Base-by-base conservation (phyloP, 2,329 filamentous ascomycete genomes). In the Neofusicoccum sp. region DNA sequence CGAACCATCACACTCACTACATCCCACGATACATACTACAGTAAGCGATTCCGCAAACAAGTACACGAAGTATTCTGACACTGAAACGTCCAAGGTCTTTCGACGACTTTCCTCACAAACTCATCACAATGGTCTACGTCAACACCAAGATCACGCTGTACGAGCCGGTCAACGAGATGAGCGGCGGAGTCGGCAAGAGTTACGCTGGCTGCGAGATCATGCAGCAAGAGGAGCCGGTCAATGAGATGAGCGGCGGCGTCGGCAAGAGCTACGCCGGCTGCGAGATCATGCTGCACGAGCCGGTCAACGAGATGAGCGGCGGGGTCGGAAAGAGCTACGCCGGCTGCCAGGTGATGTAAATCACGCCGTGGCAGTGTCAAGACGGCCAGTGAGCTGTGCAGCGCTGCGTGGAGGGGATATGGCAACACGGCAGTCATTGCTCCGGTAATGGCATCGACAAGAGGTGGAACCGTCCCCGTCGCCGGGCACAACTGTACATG, bases 1-100 rank as follows among this genome's bases (percentile, higher is more conserved):
- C 33, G 30, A 44, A 47, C 38, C 41, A 20, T 31, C 41, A 45
- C 43, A 48, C 28, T 51, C 33, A 51, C 44, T 60, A 41, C 57
- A 26, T 20, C 26, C 45, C 41, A 58, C 43, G 48, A 58, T 48
- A 43, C 14, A 11, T 30, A n/a, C 9, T 12, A 38, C 9, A 11
- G 12, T 9, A 11, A 8, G 1, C 2, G 4, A 38, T 36, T n/a
- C 12, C n/a, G 38, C 6, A 12, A 33, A 20, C 12, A 12, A n/a
- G 14, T 1, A 36, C 30, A 24, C 3, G 14, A 31, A 57, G 11
- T 8, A 30, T 14, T 16, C 12, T 6, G 6, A 28, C 11, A 48
- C 54, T 20, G 31, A 40, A 20, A 24, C 44, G 7, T 16, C n/a
- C 38, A 11, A 44, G 9, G 31, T 28, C 24, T 31, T 45, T 36